These are phyloP conservation scores for Talaromyces sp. DNA, from an alignment of 2,329 filamentous ascomycete genomes.

Conservation along the genomic window DNA sequence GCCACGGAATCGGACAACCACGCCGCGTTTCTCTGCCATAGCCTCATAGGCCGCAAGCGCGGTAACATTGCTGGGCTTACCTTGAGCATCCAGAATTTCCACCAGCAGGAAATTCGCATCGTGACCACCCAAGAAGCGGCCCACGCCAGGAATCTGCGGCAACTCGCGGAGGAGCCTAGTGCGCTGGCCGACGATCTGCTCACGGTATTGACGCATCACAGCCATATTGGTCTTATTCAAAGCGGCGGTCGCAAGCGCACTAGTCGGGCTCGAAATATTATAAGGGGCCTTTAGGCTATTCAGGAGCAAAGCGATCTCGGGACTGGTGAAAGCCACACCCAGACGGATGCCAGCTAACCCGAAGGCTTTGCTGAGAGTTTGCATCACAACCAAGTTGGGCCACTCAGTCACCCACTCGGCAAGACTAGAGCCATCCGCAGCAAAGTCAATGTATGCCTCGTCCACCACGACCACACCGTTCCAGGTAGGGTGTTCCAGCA, in stretches of 20 bases:
- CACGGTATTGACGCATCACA: constrained; percentile 71
- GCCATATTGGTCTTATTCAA: constrained; percentile 68
- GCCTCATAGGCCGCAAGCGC: constrained; percentile 81
- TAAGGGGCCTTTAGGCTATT: constrained; percentile 97
- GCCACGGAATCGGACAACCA: constrained; percentile 91
- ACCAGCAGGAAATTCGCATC: constrained; percentile 89
- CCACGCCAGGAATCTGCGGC: constrained; percentile 74
- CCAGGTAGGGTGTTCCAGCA: constrained; percentile 88
- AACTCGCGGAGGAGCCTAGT: constrained; percentile 74
- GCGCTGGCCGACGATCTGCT: constrained; percentile 73
- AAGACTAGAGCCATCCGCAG: constrained; percentile 74
- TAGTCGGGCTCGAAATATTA: constrained; percentile 88
- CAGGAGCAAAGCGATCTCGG: constrained; percentile 74
- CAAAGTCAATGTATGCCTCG: constrained; percentile 97
- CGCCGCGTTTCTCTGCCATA: constrained; percentile 81
- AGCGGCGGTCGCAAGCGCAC: constrained; percentile 74
- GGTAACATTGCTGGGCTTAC: constrained; percentile 75
- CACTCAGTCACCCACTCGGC: constrained; percentile 91
- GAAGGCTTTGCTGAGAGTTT: constrained; percentile 97
- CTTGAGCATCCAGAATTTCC: constrained; percentile 74
- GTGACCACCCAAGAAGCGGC: constrained; percentile 75
- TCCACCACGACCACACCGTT: constrained; percentile 93
- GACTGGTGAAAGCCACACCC: constrained; percentile 78
- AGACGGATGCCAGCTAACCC: constrained; percentile 91
- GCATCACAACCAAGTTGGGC: constrained; percentile 96